Evolutionary conservation across 208 protist species (phyloP).

Genomic region (Trypanosoma theileri): DNA sequence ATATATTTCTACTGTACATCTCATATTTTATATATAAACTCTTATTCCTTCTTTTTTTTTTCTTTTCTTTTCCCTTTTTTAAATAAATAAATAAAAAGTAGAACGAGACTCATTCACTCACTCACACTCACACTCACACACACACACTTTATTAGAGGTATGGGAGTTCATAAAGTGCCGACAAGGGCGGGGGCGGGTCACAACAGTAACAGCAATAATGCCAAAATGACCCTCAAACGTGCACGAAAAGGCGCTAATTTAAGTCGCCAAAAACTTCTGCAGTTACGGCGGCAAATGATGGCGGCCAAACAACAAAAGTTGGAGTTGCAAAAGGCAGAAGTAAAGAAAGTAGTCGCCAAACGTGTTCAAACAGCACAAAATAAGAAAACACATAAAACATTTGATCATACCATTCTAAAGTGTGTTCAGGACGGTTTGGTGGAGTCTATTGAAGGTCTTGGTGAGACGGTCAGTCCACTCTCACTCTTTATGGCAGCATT

Average conservation of each 20-base stretch:
- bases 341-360: slow-evolving; percentile 37
- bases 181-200: neutral
- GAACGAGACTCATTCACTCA: no score
- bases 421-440: slow-evolving; percentile 77
- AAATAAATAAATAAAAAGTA: neutral
- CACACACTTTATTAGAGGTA: slow-evolving; percentile 17
- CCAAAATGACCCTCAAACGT: slow-evolving; percentile 17
- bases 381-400: slow-evolving; percentile 77
- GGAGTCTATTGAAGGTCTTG: slow-evolving; percentile 59
- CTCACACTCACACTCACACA: no score
- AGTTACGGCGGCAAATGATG: slow-evolving; percentile 53
- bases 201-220: neutral
- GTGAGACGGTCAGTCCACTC: slow-evolving; percentile 64
- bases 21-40: neutral
- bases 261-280: slow-evolving; percentile 77
- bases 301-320: slow-evolving; percentile 51
- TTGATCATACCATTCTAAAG: slow-evolving; percentile 56
- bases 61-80: slow-evolving; percentile 3
- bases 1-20: neutral
- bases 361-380: slow-evolving; percentile 59
- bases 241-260: slow-evolving; percentile 54
- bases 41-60: slow-evolving; percentile 1
- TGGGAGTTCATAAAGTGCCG: neutral
- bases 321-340: slow-evolving; percentile 37
- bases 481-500: slow-evolving; percentile 82